Evolutionary conservation across 1,139 yeast species (phyloP).

Genomic region (Suhomyces wounanorum): DNA sequence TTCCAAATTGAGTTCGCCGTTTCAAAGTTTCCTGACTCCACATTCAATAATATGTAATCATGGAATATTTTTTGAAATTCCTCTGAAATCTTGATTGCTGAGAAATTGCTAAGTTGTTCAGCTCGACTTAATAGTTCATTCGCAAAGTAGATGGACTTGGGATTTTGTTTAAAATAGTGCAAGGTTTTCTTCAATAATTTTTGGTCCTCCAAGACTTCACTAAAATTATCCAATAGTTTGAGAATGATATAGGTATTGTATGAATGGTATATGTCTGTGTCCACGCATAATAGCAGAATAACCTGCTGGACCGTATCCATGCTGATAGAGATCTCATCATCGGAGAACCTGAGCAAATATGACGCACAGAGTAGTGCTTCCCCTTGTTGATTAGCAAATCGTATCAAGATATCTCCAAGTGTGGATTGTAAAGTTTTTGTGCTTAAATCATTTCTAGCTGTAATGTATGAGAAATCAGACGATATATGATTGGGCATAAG

Average conservation of each 20-base stretch:
- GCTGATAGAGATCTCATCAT: constrained; percentile 5
- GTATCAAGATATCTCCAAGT: constrained; percentile 10
- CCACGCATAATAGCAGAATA: constrained; percentile 12
- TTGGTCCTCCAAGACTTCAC: neutral
- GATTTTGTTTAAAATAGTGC: constrained; percentile 11
- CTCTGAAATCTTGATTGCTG: neutral
- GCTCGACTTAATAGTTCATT: constrained; percentile 11
- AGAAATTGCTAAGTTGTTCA: neutral
- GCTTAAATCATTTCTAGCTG: neutral
- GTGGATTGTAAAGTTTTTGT: neutral
- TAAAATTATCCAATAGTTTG: constrained; percentile 12
- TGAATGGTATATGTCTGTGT: constrained; percentile 9
- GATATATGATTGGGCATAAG: neutral
- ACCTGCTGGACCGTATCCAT: constrained; percentile 7
- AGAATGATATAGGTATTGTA: constrained; percentile 17
- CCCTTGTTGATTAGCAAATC: constrained; percentile 18
- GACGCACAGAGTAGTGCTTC: constrained; percentile 29
- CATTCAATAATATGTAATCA: constrained; percentile 8
- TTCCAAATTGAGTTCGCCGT: constrained; percentile 13
- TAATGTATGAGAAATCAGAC: neutral
- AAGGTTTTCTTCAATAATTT: constrained; percentile 1
- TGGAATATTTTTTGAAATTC: constrained; percentile 5
- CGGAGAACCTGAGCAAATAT: constrained; percentile 12
- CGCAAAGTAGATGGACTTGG: constrained; percentile 16
- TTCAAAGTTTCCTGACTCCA: constrained; percentile 11